Evolutionary conservation across 192 early-diverging fungal genomes (phyloP), one percentile per base, ranked within the genome.

Genomic region (Linnemannia elongata): DNA sequence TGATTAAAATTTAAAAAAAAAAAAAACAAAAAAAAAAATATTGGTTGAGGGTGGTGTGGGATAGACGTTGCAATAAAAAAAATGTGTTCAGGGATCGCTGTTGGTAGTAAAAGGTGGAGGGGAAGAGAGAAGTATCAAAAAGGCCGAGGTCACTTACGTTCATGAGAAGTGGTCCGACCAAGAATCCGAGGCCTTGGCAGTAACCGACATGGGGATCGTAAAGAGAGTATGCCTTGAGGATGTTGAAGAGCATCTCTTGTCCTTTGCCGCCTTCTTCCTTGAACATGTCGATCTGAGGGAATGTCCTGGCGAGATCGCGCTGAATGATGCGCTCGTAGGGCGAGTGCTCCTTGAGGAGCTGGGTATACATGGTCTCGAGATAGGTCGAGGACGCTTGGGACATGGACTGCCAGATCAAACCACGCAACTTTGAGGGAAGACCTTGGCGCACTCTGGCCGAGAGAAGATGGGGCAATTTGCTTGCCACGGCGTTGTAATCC

Each of bases 181-280:
- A 91, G 82, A 99, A 99, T 18, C 96, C 95, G 52, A 99, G 93
- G 24, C 98, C 98, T 90, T 99, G 98, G 88, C 98, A 99, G 83
- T 99, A 99, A 10, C 98, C 98, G 42, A 99, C 95, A 82, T 98
- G 95, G 20, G 94, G 89, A 87, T 99, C 98, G 82, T 97, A 99
- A 36, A 99, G 88, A 69, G 94, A 95, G 82, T 99, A 99, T 8
- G 98, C 98, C 88, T 96, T 97, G 49, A 98, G 88, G 38, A 99
- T 93, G 80, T 96, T 94, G 87, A 95, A 96, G 88, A 99, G 90
- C 76, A 93, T 91, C 73, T 93, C 92, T 88, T 99, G 98, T 18
- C 97, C 98, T 54, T 95, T 92, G 30, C 97, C 97, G 35, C 91
- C 93, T 72, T 94, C 93, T 66, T 96, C 89, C 77, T 93, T 92